phyloP scores from a whole-genome alignment of 176 grass and related monocot species.

The Eleusine indica region DNA sequence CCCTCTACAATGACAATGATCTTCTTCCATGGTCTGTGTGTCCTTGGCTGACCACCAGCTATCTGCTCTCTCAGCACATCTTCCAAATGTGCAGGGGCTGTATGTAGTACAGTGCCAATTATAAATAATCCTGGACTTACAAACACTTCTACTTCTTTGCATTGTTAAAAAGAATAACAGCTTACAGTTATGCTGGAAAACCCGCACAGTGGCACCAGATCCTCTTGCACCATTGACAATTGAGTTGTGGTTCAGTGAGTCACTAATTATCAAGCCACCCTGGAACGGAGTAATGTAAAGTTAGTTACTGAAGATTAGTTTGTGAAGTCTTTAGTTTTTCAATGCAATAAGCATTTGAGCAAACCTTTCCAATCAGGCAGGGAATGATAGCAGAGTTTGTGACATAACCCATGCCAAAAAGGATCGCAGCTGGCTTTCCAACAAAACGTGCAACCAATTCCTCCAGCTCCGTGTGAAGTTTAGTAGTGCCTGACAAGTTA shows the following conservation, averaged over 20 bases:
- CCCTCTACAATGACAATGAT: slow-evolving; percentile 93
- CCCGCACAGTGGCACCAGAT: slow-evolving; percentile 66
- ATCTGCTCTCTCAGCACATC: slow-evolving; percentile 86
- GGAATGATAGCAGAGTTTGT: slow-evolving; percentile 88
- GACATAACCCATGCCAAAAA: slow-evolving; percentile 90
- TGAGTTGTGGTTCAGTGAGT: slow-evolving; percentile 86
- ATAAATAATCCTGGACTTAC: slow-evolving; percentile 5
- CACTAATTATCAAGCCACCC: slow-evolving; percentile 83
- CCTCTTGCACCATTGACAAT: slow-evolving; percentile 86
- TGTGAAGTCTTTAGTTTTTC: not conserved
- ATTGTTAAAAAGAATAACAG: not conserved
- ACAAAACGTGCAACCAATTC: slow-evolving; percentile 71
- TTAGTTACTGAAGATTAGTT: not conserved
- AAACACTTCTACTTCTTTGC: not conserved
- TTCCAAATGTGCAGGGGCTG: slow-evolving; percentile 83
- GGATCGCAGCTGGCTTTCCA: slow-evolving; percentile 70
- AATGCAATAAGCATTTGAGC: slow-evolving; percentile 25
- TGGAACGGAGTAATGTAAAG: slow-evolving; percentile 26
- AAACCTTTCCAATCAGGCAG: slow-evolving; percentile 72
- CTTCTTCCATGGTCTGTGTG: slow-evolving; percentile 80
- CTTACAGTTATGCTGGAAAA: slow-evolving; percentile 93
- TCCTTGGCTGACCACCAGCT: slow-evolving; percentile 77
- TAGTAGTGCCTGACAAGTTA: slow-evolving; percentile 60
- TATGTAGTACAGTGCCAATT: not conserved
- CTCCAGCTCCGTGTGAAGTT: slow-evolving; percentile 71